phyloP scores from a whole-genome alignment of 345 rosid genomes.

The Erodium maritimum region DNA sequence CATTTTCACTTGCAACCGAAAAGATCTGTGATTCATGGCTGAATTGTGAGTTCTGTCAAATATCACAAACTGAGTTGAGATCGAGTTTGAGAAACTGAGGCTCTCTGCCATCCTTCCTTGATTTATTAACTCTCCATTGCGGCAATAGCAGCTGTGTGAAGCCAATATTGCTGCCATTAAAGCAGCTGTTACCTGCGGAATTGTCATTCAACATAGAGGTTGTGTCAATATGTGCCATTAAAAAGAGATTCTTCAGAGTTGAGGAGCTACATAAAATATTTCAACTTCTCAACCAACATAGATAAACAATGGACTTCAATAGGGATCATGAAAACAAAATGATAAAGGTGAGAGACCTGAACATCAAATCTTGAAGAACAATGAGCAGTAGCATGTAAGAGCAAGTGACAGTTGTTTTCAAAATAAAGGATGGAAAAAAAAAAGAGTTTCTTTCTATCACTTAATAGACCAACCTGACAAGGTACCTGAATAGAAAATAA shows the following conservation, averaged over 20 bases:
- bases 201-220: not conserved
- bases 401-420: not conserved
- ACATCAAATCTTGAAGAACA: too few species aligned
- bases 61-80: constrained; percentile 19
- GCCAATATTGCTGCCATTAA: constrained; percentile 70
- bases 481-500: not conserved
- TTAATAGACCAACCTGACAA: not conserved
- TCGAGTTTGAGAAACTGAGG: constrained; percentile 43
- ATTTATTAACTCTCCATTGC: constrained; percentile 16
- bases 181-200: constrained; percentile 16
- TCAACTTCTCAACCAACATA: not conserved
- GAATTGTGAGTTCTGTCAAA: constrained; percentile 22
- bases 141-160: constrained; percentile 55
- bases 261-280: not conserved
- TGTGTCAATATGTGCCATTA: not conserved
- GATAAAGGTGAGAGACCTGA: too few species aligned
- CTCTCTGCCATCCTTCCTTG: constrained; percentile 32
- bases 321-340: too few species aligned
- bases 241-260: not conserved
- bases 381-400: not conserved
- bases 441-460: not conserved
- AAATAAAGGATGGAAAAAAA: too few species aligned
- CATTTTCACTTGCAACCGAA: constrained; percentile 41
- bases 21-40: constrained; percentile 11
- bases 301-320: not conserved